phyloP scores from a whole-genome alignment of 495 filamentous ascomycete genomes.

The Neurospora sp. region DNA sequence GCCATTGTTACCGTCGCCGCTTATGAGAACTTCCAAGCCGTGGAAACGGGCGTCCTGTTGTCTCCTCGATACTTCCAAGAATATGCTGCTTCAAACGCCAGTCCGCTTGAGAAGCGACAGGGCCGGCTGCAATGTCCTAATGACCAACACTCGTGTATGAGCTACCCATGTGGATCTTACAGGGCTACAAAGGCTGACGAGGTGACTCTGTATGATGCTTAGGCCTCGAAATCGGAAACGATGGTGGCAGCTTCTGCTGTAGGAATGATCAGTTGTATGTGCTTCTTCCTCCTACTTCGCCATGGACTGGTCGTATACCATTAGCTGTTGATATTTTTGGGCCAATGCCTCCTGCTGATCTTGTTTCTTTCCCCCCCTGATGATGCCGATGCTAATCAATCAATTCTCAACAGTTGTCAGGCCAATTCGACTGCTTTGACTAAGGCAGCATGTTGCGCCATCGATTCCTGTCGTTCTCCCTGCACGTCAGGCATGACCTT shows the following conservation, averaged over 20 bases:
- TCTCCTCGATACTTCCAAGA: slow-evolving; percentile 9
- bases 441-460: slow-evolving; percentile 25
- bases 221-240: slow-evolving; percentile 10
- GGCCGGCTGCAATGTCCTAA: neutral
- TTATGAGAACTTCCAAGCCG: slow-evolving; percentile 5
- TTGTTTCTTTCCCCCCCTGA: neutral
- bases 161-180: neutral
- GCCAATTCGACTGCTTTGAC: slow-evolving; percentile 9
- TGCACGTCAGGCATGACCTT: slow-evolving; percentile 16
- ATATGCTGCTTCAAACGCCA: slow-evolving; percentile 1
- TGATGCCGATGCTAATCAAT: neutral
- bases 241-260: slow-evolving; percentile 9
- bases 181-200: neutral
- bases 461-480: slow-evolving; percentile 28
- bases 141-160: slow-evolving; percentile 10
- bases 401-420: slow-evolving; percentile 18
- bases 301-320: neutral
- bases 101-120: slow-evolving; percentile 9
- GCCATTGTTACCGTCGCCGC: neutral
- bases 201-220: neutral
- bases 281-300: neutral
- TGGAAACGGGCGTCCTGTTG: slow-evolving; percentile 10
- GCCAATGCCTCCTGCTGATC: neutral
- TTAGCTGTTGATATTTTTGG: neutral
- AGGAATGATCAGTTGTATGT: slow-evolving; percentile 9